Percentiles rank a stretch among this genome's conserved stretches.
These are phyloP conservation scores for Gossypium anomalum DNA, from an alignment of 345 rosid species.

Conservation along the genomic window DNA sequence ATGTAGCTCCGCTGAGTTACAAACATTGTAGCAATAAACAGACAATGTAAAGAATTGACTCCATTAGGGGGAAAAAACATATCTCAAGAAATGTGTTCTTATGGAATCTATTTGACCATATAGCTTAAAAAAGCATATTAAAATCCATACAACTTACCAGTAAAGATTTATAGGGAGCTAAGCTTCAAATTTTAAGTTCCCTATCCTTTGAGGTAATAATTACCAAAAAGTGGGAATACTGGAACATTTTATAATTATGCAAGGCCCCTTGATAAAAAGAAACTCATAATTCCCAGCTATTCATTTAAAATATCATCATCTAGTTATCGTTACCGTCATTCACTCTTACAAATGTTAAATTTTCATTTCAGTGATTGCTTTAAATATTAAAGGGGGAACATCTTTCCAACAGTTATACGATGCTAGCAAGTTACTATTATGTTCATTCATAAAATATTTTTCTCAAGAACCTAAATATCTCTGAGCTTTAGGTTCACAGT, in stretches of 20 bases:
- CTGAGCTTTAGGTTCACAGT: neutral
- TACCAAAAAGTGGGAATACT: neutral
- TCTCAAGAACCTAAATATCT: neutral
- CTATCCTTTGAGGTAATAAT: neutral
- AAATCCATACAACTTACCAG: neutral
- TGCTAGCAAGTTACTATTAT: neutral
- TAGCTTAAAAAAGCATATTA: neutral
- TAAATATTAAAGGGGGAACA: neutral
- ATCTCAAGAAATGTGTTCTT: neutral
- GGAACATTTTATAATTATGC: neutral
- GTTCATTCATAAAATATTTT: conserved; percentile 2
- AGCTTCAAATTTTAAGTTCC: conserved; percentile 3
- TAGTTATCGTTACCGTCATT: neutral
- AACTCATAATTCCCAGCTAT: neutral
- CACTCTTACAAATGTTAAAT: neutral
- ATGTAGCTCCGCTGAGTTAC: neutral
- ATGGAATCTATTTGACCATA: neutral
- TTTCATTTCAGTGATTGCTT: neutral
- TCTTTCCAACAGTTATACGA: neutral
- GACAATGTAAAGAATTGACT: neutral
- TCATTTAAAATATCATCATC: neutral
- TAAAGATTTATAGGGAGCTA: neutral
- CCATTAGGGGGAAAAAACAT: neutral
- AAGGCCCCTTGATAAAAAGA: neutral
- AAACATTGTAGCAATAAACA: neutral